Base-by-base conservation (phyloP, 164 flowering plant genomes). In the Taxillus chinensis region DNA sequence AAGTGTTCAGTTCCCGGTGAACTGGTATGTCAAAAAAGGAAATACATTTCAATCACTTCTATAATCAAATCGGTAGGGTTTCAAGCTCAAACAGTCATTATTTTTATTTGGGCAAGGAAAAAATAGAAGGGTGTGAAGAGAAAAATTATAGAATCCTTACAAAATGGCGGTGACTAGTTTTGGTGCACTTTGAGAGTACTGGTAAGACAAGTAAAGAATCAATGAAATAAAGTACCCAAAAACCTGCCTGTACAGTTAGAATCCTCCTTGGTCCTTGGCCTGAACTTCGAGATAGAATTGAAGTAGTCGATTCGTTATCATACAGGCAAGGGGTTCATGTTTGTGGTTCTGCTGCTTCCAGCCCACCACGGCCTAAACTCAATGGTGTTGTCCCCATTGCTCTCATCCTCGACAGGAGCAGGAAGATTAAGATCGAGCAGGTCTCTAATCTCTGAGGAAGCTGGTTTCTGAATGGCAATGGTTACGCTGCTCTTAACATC, bases 341-440 rank as follows among this genome's bases (percentile, higher is more conserved):
- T 71, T 73, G 57, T 61, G 68, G 27, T 2, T 27, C 27, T 27
- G 69, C 62, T 67, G 72, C 68, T 67, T 48, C 67, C 73, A 17
- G 62, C 71, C 80, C 82, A 76, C 84, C 82, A 78, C 62, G 72
- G 67, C 59, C 71, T 69, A 45, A 74, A 72, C 39, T 57, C 75
- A 45, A 60, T 55, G 57, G 39, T 57, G 13, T 11, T 48, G 27
- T 27, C 27, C 4, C 42, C 63, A 55, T 37, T 69, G 38, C 66
- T 61, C 11, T 80, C 86, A 48, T 77, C 84, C 63, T 77, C 82
- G 55, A 9, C 69, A 49, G 83, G 78, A 59, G 83, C 82, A 43
- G 86, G 86, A 55, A 80, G 75, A 60, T 82, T 82, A 6, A 82
- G 80, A 71, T 82, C 86, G 45, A 79, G 74, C 42, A 82, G 62